phyloP scores from a whole-genome alignment of 2,329 filamentous ascomycete genomes.

The Botryotinia convoluta region DNA sequence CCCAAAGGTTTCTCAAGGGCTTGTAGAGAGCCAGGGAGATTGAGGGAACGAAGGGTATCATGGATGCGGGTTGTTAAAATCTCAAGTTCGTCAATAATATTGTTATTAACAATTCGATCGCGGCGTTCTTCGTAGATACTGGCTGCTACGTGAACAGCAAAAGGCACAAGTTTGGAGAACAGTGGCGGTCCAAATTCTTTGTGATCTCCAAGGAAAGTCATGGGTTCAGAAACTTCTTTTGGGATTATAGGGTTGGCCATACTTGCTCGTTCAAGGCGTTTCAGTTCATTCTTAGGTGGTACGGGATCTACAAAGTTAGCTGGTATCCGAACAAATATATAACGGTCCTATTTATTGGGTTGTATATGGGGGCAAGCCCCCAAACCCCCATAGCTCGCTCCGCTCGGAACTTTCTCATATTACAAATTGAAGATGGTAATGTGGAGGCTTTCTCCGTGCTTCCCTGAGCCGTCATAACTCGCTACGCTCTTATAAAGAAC shows the following conservation, averaged over 20 bases:
- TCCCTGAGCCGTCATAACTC: neutral
- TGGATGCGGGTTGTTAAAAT: conserved; percentile 76
- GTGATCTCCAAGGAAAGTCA: conserved; percentile 75
- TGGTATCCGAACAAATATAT: neutral
- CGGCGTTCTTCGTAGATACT: conserved; percentile 92
- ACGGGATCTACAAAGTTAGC: conserved; percentile 59
- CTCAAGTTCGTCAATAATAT: conserved; percentile 82
- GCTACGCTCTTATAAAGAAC: neutral
- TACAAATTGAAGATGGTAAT: neutral
- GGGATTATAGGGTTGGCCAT: conserved; percentile 83
- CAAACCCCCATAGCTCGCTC: neutral
- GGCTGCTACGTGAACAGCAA: conserved; percentile 90
- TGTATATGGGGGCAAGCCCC: neutral
- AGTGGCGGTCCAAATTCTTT: conserved; percentile 79
- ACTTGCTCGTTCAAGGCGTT: conserved; percentile 77
- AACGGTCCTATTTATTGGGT: neutral
- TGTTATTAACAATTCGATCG: conserved; percentile 86
- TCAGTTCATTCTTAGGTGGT: conserved; percentile 83
- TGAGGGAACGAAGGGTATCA: conserved; percentile 74
- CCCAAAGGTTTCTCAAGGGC: conserved; percentile 93
- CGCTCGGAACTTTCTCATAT: neutral
- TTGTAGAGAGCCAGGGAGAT: conserved; percentile 88
- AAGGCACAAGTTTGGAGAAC: conserved; percentile 89
- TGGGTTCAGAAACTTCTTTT: conserved; percentile 76
- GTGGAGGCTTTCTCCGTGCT: neutral